A percentile compares a stretch with the other conserved stretches of the same genome.
These are phyloP conservation scores for Claviceps humidiphila DNA, from an alignment of 2,329 filamentous ascomycete genomes.

Conservation along the genomic window DNA sequence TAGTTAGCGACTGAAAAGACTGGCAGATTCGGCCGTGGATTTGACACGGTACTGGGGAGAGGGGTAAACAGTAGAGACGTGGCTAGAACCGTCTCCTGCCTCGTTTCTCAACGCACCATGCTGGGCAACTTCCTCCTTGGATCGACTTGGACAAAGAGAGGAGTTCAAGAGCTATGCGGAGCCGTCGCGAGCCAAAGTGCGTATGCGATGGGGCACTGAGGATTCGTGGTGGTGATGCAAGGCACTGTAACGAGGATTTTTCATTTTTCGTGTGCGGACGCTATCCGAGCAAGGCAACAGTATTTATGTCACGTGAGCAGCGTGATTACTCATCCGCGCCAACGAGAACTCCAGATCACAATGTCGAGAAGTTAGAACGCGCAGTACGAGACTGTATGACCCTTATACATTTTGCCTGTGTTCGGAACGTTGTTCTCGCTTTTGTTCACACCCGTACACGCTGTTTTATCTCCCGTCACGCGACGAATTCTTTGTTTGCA, in stretches of 20 bases:
- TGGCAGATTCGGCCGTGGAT: slow-evolving; percentile 1
- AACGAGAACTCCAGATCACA: not conserved
- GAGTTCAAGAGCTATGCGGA: slow-evolving; percentile 23
- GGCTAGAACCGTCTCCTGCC: slow-evolving; percentile 7
- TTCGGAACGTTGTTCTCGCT: too few species aligned
- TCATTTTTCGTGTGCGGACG: slow-evolving; percentile 34
- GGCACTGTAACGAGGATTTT: slow-evolving; percentile 24
- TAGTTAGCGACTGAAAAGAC: not conserved
- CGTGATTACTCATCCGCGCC: slow-evolving; percentile 15
- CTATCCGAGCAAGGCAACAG: slow-evolving; percentile 22
- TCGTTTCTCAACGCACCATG: slow-evolving; percentile 26
- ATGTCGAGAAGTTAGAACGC: too few species aligned
- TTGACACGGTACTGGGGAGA: slow-evolving; percentile 11
- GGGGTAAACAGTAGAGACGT: slow-evolving; percentile 12
- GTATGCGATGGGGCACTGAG: slow-evolving; percentile 23
- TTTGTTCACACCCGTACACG: too few species aligned
- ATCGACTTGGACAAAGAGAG: slow-evolving; percentile 23
- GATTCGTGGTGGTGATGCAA: slow-evolving; percentile 26
- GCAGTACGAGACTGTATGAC: too few species aligned
- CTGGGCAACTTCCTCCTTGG: slow-evolving; percentile 38
- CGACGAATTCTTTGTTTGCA: too few species aligned
- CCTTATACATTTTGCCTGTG: too few species aligned
- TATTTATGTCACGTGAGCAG: slow-evolving; percentile 20
- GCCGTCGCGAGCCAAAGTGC: slow-evolving; percentile 26
- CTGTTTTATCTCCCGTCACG: too few species aligned